These are phyloP conservation scores for Tagetes erecta DNA, from an alignment of 129 eudicot genomes.

Conservation along the genomic window DNA sequence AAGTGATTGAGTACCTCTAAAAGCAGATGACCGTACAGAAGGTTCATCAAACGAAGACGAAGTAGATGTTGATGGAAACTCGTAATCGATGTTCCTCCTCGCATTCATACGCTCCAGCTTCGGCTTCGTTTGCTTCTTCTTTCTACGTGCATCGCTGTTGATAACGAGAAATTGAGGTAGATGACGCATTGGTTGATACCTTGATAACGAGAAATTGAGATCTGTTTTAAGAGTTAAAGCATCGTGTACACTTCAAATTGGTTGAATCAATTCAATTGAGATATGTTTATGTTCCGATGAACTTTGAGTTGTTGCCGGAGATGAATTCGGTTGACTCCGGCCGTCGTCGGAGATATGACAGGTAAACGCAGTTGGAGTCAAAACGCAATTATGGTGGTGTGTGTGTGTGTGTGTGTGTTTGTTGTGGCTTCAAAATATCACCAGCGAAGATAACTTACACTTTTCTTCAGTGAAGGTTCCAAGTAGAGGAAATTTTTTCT, in stretches of 20 bases:
- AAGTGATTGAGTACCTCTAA: slow-evolving; percentile 53
- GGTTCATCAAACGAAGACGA: slow-evolving; percentile 15
- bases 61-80: slow-evolving; percentile 41
- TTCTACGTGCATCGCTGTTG: slow-evolving; percentile 27
- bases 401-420: background rate
- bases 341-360: slow-evolving; percentile 23
- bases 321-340: slow-evolving; percentile 29
- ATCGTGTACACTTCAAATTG: background rate
- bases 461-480: slow-evolving; percentile 27
- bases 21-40: slow-evolving; percentile 27
- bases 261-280: background rate
- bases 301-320: background rate
- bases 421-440: slow-evolving; percentile 16
- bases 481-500: too few relatives aligned
- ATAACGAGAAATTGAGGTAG: slow-evolving; percentile 29
- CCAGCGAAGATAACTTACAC: slow-evolving; percentile 14
- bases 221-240: too few relatives aligned
- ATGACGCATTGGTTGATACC: slow-evolving; percentile 24
- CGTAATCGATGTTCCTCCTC: slow-evolving; percentile 55
- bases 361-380: slow-evolving; percentile 39
- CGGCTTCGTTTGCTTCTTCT: slow-evolving; percentile 43
- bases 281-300: background rate
- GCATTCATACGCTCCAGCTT: slow-evolving; percentile 71
- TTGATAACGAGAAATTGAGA: too few relatives aligned
- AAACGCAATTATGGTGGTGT: slow-evolving; percentile 28